Base-by-base conservation (phyloP, 805 yeast genomes). In the Groenewaldozyma tartarivorans region DNA sequence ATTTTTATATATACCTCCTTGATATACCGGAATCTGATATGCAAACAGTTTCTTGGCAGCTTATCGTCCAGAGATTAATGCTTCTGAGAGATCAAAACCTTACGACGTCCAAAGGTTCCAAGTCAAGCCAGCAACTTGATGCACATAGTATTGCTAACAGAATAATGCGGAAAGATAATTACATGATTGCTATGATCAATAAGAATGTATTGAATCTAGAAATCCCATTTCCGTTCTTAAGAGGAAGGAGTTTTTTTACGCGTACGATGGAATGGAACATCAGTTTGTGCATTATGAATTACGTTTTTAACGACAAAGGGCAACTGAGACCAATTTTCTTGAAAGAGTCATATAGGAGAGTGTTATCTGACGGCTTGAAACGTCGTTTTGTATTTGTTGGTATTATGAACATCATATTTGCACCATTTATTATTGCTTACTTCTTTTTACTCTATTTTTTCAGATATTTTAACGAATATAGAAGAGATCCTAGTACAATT, bases 91-190 rank as follows among this genome's bases (percentile, higher is more conserved):
- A 86, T 52, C 86, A 81, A 49, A 88, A 87, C 60, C 86, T 92
- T 4, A 63, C 75, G 18, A 73, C 81, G 1, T 69, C 81, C 1
- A 54, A 44, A 20, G 52, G 43, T 44, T 54, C 42, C 26, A 15
- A 36, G 13, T 35, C 22, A 6, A 31, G 44, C 15, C 65, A 74
- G 45, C 68, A 88, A 48, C 69, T 92, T 40, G 90, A 84, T 54
- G 95, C 97, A 3, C 96, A 88, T 58, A 92, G 81, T 53, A 84
- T 92, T 39, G 97, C 96, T 11, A 94, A 92, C 56, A 68, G 98
- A 44, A 82, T 92, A 42, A 88, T 92, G 98, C 69, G 99, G 45
- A 84, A 79, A 50, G 98, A 92, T 46, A 92, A 92, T 56, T 92
- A 88, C 58, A 71, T 87, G 69, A 86, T 92, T 55, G 96, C 96